Evolutionary conservation across 2,329 filamentous ascomycete species (phyloP), one percentile per base, ranked within the genome.

Genomic region (Alternaria brassicicola): DNA sequence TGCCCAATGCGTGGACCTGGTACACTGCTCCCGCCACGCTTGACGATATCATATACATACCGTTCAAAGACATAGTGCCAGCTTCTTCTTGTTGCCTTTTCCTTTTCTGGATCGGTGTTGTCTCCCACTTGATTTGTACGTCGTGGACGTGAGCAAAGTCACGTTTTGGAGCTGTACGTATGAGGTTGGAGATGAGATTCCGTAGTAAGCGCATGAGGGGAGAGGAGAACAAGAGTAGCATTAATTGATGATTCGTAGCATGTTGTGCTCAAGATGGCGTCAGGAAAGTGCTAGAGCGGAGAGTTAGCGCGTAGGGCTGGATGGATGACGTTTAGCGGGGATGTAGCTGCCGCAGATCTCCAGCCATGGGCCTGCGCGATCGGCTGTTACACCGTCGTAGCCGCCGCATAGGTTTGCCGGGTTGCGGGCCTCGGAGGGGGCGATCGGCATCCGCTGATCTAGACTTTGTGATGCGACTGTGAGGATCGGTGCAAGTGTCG

Each of bases 91-190:
- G 42, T 33, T 51, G 31, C 13, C 41, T 55, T 55, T 33, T 47
- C 25, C 43, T 52, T 19, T 36, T 41, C 3, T 36, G 35, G 3
- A 17, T 26, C 10, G 45, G 6, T 4, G 17, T 19, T 17, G 50
- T 51, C 28, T 50, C 46, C 52, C 55, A 62, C 52, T 59, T 53
- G 35, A 61, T 60, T 38, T 52, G 41, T 7, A 66, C 62, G 64
- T 75, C 71, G 69, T 73, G 72, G 3, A 75, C 72, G 47, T 71
- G 68, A 15, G 72, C 72, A 62, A 63, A 73, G 6, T 62, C 52
- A 36, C 70, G 64, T 47, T 52, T 66, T 2, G 42, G 30, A 12
- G 55, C 30, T 5, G 21, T 21, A 30, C 50, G 54, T 41, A 35
- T 19, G 19, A 53, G 23, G 19, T 47, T 52, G 17, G 41, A 41